Evolutionary conservation across 768 basidiomycete species (phyloP).

Genomic region (Astraeus odoratus): DNA sequence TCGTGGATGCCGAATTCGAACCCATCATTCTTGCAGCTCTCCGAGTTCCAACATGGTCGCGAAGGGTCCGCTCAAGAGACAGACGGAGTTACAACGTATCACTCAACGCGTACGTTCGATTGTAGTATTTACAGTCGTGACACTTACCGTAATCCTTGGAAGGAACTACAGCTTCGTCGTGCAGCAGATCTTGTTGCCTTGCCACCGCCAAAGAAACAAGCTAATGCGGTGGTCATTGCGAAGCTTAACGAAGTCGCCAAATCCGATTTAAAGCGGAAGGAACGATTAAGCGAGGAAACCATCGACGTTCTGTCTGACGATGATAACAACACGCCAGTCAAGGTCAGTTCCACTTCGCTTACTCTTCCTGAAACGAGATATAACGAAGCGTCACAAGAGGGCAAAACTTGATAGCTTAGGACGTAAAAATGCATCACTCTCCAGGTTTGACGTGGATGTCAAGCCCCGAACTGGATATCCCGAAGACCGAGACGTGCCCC

Average conservation of each 20-base stretch:
- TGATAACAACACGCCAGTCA: conserved; percentile 17
- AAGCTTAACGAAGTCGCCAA: conserved; percentile 6
- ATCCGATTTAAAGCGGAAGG: conserved; percentile 19
- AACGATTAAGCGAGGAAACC: conserved; percentile 6
- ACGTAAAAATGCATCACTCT: too few relatives aligned
- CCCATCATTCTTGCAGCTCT: neutral
- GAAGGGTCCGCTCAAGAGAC: neutral
- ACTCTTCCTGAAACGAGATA: neutral
- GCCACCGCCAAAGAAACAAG: conserved; percentile 17
- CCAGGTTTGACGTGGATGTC: neutral
- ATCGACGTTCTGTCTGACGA: conserved; percentile 27
- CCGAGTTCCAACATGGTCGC: neutral
- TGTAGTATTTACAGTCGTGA: neutral
- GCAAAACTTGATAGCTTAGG: neutral
- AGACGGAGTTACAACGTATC: conserved; percentile 20
- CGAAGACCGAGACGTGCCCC: neutral
- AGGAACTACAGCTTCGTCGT: conserved; percentile 19
- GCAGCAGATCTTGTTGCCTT: conserved; percentile 4
- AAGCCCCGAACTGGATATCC: neutral
- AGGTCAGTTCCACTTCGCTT: conserved; percentile 11
- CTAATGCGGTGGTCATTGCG: conserved; percentile 13
- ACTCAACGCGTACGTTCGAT: conserved; percentile 16
- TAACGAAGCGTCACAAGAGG: neutral
- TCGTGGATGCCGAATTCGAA: neutral
- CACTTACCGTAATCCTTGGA: conserved; percentile 8